Conservation (phyloP, 768 basidiomycete species). For the Mycena sanguinolenta region DNA sequence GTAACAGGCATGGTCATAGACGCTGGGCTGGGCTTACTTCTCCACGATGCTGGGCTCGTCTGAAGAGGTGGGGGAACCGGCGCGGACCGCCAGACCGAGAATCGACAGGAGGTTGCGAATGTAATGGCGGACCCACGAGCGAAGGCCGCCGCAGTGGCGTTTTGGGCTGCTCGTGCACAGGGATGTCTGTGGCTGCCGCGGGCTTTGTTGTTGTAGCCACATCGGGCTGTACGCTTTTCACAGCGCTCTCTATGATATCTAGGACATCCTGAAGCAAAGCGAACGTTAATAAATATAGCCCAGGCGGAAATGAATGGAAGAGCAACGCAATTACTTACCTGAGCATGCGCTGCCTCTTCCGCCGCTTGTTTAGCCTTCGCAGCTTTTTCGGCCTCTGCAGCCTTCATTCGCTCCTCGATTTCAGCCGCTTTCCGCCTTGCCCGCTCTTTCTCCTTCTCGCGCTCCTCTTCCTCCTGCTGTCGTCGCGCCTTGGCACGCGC, state of each 20-base stretch:
- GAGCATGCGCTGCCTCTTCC: slow-evolving; percentile 22
- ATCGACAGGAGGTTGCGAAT: slow-evolving; percentile 44
- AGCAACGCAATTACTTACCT: slow-evolving; percentile 19
- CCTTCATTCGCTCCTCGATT: slow-evolving; percentile 76
- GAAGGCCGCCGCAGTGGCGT: slow-evolving; percentile 29
- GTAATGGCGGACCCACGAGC: slow-evolving; percentile 15
- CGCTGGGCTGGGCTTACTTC: slow-evolving; percentile 61
- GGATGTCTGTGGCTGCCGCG: background rate
- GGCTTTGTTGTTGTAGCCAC: background rate
- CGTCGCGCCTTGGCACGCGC: slow-evolving; percentile 85
- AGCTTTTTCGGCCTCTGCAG: slow-evolving; percentile 53
- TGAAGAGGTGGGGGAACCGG: slow-evolving; percentile 57
- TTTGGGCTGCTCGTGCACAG: slow-evolving; percentile 6
- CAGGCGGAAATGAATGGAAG: slow-evolving; percentile 8
- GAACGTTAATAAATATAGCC: slow-evolving; percentile 2
- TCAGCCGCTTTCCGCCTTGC: slow-evolving; percentile 85
- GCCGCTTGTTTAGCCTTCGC: slow-evolving; percentile 35
- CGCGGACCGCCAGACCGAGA: slow-evolving; percentile 43
- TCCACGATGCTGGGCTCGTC: slow-evolving; percentile 67
- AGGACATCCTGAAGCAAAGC: slow-evolving; percentile 31
- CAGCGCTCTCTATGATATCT: slow-evolving; percentile 36
- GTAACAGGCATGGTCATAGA: slow-evolving; percentile 38
- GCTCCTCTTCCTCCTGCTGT: slow-evolving; percentile 86
- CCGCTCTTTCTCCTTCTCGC: slow-evolving; percentile 84
- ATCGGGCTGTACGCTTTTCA: slow-evolving; percentile 26